phyloP scores from a whole-genome alignment of 768 basidiomycete genomes.

The Chalciporus piperatus region DNA sequence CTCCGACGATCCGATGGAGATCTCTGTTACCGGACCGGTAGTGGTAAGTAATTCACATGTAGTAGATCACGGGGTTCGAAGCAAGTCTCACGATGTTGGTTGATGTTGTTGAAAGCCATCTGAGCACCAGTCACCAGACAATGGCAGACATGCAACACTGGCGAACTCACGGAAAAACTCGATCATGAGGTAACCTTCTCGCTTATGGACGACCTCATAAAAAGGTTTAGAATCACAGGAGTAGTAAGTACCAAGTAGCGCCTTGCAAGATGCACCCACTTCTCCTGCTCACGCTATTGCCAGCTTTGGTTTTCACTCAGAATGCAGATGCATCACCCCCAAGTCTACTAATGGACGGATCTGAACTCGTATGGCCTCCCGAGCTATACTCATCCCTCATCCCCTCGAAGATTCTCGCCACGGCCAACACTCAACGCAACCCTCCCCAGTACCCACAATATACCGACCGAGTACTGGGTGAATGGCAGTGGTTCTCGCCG shows the following conservation, averaged over 20 bases:
- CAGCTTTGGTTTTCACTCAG: neutral
- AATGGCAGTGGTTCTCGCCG: constrained; percentile 52
- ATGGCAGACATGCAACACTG: too few relatives aligned
- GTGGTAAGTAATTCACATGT: too few relatives aligned
- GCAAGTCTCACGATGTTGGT: too few relatives aligned
- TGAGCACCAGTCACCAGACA: too few relatives aligned
- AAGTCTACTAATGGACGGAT: neutral
- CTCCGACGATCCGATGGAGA: too few relatives aligned
- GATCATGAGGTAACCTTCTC: neutral
- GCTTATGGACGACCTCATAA: neutral
- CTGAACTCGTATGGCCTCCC: constrained; percentile 30
- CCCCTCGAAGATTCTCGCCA: constrained; percentile 56
- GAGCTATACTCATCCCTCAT: constrained; percentile 61
- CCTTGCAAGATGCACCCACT: neutral
- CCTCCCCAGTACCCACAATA: constrained; percentile 58
- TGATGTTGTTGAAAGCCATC: too few relatives aligned
- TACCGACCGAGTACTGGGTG: constrained; percentile 46
- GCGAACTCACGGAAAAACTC: too few relatives aligned
- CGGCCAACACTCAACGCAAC: constrained; percentile 43
- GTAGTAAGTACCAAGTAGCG: neutral
- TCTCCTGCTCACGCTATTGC: neutral
- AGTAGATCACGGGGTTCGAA: too few relatives aligned
- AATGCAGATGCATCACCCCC: neutral
- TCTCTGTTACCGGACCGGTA: too few relatives aligned
- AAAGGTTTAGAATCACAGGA: neutral